Conservation (phyloP, 2,329 filamentous ascomycete genomes). For the Exophiala viscosa region DNA sequence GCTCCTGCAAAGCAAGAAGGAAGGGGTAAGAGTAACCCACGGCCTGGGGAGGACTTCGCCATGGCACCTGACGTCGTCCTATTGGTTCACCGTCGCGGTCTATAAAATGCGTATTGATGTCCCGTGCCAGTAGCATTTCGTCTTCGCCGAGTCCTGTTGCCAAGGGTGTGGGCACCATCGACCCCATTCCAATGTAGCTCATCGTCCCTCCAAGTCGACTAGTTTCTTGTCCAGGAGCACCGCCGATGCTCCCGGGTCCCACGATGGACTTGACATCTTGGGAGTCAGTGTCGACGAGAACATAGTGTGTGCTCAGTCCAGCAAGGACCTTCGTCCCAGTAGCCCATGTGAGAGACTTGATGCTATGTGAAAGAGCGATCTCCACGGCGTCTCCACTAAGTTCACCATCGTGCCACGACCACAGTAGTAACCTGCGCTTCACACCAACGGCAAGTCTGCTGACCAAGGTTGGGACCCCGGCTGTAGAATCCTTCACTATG, state of each 20-base stretch:
- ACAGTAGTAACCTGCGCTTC: constrained; percentile 82
- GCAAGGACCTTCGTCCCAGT: constrained; percentile 81
- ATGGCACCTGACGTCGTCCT: constrained; percentile 85
- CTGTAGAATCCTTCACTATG: constrained; percentile 82
- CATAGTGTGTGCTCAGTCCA: constrained; percentile 87
- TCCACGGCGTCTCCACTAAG: constrained; percentile 69
- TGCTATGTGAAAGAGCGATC: constrained; percentile 73
- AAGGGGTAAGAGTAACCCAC: constrained; percentile 98
- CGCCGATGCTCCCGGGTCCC: constrained; percentile 68
- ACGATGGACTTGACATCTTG: constrained; percentile 72
- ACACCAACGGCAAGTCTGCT: constrained; percentile 87
- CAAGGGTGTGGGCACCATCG: constrained; percentile 86
- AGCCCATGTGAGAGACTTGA: constrained; percentile 88
- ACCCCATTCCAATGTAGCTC: constrained; percentile 94
- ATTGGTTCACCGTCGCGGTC: constrained; percentile 76
- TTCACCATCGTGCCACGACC: constrained; percentile 97
- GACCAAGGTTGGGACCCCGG: constrained; percentile 87
- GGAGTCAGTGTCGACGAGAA: constrained; percentile 79
- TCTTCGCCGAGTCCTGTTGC: constrained; percentile 77
- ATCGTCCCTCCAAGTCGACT: constrained; percentile 83
- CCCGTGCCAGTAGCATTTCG: constrained; percentile 90
- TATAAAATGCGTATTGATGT: constrained; percentile 92
- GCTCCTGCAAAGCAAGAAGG: constrained; percentile 77
- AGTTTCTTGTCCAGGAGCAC: constrained; percentile 60
- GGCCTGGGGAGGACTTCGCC: constrained; percentile 80